These are phyloP conservation scores for Apostasia ramifera DNA, from an alignment of 106 monocot species.

Conservation along the genomic window DNA sequence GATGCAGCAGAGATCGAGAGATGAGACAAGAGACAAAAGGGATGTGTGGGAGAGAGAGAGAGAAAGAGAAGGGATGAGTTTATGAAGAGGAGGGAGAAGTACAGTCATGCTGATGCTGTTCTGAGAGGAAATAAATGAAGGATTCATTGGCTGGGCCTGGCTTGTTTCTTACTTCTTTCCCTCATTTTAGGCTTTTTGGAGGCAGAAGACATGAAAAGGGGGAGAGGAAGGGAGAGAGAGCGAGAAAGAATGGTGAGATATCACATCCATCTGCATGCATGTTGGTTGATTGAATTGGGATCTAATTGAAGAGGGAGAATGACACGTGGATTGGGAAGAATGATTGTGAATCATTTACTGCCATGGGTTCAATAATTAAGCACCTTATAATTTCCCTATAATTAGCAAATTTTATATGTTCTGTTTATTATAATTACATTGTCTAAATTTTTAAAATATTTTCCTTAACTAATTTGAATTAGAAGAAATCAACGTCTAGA, in stretches of 20 bases:
- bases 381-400: too few species aligned
- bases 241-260: not conserved
- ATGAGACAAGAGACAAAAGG: slow-evolving; percentile 1
- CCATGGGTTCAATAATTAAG: too few species aligned
- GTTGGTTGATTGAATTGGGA: slow-evolving; percentile 6
- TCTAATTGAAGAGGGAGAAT: slow-evolving; percentile 5
- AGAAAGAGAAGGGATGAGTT: not conserved
- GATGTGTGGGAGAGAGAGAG: not conserved
- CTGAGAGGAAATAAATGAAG: slow-evolving; percentile 6
- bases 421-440: too few species aligned
- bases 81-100: not conserved
- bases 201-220: not conserved
- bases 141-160: not conserved
- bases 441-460: too few species aligned
- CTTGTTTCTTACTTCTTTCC: not conserved
- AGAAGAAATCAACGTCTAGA: too few species aligned
- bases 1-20: not conserved
- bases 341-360: not conserved
- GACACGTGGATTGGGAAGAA: not conserved
- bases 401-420: too few species aligned
- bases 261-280: slow-evolving; percentile 3
- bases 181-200: not conserved
- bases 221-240: not conserved
- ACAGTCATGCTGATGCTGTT: not conserved
- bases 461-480: too few species aligned